Evolutionary conservation across 2,329 filamentous ascomycete species (phyloP).

Genomic region (Colletotrichum coccodes): DNA sequence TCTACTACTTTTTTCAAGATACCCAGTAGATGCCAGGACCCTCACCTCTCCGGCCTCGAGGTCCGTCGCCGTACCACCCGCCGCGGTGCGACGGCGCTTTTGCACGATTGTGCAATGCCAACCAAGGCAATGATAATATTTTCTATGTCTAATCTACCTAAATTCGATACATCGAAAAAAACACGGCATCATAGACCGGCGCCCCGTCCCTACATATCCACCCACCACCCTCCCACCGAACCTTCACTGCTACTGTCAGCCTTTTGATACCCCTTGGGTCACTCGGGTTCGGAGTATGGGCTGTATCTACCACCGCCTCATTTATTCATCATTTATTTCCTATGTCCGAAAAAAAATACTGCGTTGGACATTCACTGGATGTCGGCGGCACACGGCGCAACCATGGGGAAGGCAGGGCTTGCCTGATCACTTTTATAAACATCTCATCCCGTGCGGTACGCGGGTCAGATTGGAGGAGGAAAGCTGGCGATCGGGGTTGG

Average conservation of each 20-base stretch:
- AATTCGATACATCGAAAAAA: slow-evolving; percentile 25
- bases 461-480: slow-evolving; percentile 8
- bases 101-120: slow-evolving; percentile 19
- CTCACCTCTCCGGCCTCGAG: slow-evolving; percentile 10
- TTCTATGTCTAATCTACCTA: slow-evolving; percentile 31
- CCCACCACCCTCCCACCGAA: slow-evolving; percentile 14
- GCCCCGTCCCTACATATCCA: slow-evolving; percentile 15
- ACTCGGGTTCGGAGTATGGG: slow-evolving; percentile 23
- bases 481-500: slow-evolving; percentile 6
- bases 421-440: slow-evolving; percentile 27
- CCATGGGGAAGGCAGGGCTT: slow-evolving; percentile 28
- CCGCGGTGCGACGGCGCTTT: slow-evolving; percentile 12
- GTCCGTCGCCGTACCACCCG: slow-evolving; percentile 19
- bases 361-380: slow-evolving; percentile 11
- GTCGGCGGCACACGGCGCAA: slow-evolving; percentile 25
- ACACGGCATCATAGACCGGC: slow-evolving; percentile 30
- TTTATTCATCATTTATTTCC: neutral
- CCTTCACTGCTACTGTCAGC: slow-evolving; percentile 12
- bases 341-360: slow-evolving; percentile 26
- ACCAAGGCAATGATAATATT: slow-evolving; percentile 32
- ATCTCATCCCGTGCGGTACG: neutral
- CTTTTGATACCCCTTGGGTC: slow-evolving; percentile 25
- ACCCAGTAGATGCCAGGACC: slow-evolving; percentile 26
- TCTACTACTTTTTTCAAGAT: slow-evolving; percentile 33
- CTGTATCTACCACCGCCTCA: slow-evolving; percentile 30